These are phyloP conservation scores for Avena sativa DNA, from an alignment of 176 grass and related monocot species.

Conservation along the genomic window DNA sequence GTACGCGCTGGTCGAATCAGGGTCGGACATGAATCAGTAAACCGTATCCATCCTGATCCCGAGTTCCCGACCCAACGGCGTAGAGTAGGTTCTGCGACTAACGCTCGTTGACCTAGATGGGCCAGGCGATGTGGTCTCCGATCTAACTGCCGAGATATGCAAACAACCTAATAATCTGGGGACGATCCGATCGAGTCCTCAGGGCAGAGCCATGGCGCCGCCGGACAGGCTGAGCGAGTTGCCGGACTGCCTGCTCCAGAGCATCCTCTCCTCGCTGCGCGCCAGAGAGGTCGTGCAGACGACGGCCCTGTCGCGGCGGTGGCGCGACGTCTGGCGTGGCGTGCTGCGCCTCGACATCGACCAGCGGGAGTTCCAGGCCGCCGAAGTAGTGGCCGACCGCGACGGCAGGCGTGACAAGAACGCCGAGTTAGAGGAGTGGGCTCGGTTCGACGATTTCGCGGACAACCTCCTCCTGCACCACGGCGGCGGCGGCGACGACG, in stretches of 20 bases:
- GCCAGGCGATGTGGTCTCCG: too few relatives aligned
- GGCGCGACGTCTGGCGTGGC: slow-evolving; percentile 12
- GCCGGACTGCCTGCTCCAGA: background rate
- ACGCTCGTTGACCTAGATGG: too few relatives aligned
- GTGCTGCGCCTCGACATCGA: background rate
- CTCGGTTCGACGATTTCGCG: slow-evolving; percentile 10
- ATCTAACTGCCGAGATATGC: too few relatives aligned
- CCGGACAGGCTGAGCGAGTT: background rate
- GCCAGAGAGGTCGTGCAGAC: slow-evolving; percentile 21
- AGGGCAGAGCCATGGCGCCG: background rate
- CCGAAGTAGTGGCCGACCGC: background rate
- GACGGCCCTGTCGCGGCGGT: background rate
- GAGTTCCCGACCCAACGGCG: too few relatives aligned
- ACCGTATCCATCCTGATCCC: too few relatives aligned
- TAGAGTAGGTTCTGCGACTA: too few relatives aligned
- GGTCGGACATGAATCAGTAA: too few relatives aligned
- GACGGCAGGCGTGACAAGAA: background rate
- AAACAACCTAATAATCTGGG: background rate
- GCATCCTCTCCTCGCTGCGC: background rate
- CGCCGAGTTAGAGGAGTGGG: background rate
- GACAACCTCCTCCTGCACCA: background rate
- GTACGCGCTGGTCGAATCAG: too few relatives aligned
- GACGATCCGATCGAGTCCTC: too few relatives aligned
- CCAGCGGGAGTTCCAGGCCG: slow-evolving; percentile 13
- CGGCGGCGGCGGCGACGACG: background rate